Evolutionary conservation across 176 grass and related monocot species (phyloP).

Genomic region (Aegilops longissima): DNA sequence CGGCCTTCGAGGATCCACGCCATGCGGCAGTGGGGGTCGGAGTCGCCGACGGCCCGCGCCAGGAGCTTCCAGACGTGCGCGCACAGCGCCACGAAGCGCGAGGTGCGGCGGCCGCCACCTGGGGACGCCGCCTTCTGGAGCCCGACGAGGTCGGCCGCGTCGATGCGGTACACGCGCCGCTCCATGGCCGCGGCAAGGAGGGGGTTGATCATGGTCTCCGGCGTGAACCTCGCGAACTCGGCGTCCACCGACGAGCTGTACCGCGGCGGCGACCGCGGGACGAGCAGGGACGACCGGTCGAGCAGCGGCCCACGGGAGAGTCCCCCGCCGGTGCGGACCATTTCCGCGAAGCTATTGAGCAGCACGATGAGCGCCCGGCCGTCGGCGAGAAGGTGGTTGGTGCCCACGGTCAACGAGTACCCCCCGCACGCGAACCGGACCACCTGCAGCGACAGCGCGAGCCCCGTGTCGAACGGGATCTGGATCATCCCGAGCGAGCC

Average conservation of each 20-base stretch:
- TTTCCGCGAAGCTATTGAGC: slow-evolving; percentile 37
- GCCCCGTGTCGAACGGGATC: slow-evolving; percentile 42
- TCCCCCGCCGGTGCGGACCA: slow-evolving; percentile 26
- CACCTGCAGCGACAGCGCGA: slow-evolving; percentile 62
- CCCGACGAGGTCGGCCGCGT: slow-evolving; percentile 35
- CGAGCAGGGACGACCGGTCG: slow-evolving; percentile 49
- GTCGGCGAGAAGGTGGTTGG: slow-evolving; percentile 66
- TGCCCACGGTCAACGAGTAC: slow-evolving; percentile 54
- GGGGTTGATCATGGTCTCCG: slow-evolving; percentile 48
- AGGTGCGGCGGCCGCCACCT: background rate
- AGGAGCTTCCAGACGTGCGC: slow-evolving; percentile 72
- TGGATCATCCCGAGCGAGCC: slow-evolving; percentile 42
- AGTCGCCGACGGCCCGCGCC: slow-evolving; percentile 46
- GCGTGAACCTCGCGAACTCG: slow-evolving; percentile 48
- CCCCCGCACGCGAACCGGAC: slow-evolving; percentile 72
- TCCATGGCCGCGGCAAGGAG: slow-evolving; percentile 41
- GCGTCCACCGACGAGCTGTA: slow-evolving; percentile 46
- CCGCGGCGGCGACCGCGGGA: slow-evolving; percentile 36
- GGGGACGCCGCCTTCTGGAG: slow-evolving; percentile 20
- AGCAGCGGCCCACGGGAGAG: slow-evolving; percentile 35
- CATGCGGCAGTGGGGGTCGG: slow-evolving; percentile 53
- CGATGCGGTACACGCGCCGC: slow-evolving; percentile 50
- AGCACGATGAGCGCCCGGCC: slow-evolving; percentile 43
- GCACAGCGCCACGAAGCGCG: slow-evolving; percentile 54
- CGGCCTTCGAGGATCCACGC: slow-evolving; percentile 65